Conservation (phyloP, 345 rosid species). For the Clarkia xantiana region DNA sequence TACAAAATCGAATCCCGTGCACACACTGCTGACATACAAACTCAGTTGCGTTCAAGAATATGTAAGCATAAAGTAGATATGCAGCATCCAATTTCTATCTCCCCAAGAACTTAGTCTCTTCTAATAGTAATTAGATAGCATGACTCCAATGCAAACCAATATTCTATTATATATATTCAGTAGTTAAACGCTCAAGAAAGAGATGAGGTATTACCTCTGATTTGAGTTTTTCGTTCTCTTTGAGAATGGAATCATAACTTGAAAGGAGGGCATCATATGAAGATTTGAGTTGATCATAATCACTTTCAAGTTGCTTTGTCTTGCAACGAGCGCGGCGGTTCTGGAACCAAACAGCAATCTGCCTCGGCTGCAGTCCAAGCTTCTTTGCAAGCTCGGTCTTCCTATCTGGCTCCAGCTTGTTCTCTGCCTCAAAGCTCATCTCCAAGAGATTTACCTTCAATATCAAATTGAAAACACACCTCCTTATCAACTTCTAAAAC, state of each 20-base stretch:
- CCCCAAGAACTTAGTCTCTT: too few species aligned
- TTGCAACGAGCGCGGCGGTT: slow-evolving; percentile 32
- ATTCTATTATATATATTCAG: not conserved
- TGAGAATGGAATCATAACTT: slow-evolving; percentile 35
- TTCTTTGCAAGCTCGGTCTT: slow-evolving; percentile 26
- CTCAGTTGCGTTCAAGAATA: too few species aligned
- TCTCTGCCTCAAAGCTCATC: slow-evolving; percentile 24
- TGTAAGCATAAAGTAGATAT: too few species aligned
- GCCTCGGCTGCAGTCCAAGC: slow-evolving; percentile 27
- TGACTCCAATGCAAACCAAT: not conserved
- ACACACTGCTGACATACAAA: slow-evolving; percentile 4
- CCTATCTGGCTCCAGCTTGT: slow-evolving; percentile 22
- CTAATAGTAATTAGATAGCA: too few species aligned
- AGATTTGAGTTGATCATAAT: slow-evolving; percentile 51
- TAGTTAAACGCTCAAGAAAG: not conserved
- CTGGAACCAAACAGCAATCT: slow-evolving; percentile 41
- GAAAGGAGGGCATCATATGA: slow-evolving; percentile 54
- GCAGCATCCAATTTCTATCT: too few species aligned
- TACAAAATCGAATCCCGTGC: slow-evolving; percentile 13
- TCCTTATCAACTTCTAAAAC: not conserved
- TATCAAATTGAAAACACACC: not conserved
- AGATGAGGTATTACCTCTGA: slow-evolving; percentile 36
- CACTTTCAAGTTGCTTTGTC: slow-evolving; percentile 17
- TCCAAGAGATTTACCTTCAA: slow-evolving; percentile 45
- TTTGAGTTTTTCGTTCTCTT: slow-evolving; percentile 52